Percentiles rank a stretch among this genome's conserved stretches.
Evolutionary conservation across 495 filamentous ascomycete genomes (phyloP).

Genomic region (Amphirosellinia nigrospora): DNA sequence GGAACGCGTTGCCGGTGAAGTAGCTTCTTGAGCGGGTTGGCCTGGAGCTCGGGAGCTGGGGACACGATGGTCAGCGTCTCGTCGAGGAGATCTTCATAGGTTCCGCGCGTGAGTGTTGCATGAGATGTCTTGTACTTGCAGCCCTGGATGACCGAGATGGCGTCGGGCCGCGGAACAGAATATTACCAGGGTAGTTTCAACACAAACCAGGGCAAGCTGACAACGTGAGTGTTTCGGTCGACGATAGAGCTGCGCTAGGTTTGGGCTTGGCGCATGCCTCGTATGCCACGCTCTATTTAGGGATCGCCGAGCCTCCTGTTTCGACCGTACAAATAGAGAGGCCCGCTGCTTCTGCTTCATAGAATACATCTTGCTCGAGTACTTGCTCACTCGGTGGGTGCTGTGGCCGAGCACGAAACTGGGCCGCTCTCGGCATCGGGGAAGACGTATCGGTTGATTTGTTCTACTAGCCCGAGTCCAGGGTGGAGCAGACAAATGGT

Average conservation of each 20-base stretch:
- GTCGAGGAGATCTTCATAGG: conserved; percentile 69
- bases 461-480: conserved; percentile 81
- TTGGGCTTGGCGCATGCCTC: conserved; percentile 33
- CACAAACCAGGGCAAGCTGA: conserved; percentile 39
- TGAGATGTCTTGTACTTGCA: conserved; percentile 73
- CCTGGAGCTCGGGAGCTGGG: conserved; percentile 64
- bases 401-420: conserved; percentile 77
- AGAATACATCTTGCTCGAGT: background rate
- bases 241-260: conserved; percentile 42
- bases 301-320: conserved; percentile 3
- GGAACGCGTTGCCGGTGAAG: conserved; percentile 63
- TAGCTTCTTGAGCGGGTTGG: conserved; percentile 61
- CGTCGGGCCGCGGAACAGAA: conserved; percentile 75
- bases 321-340: conserved; percentile 27
- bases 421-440: conserved; percentile 67
- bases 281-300: conserved; percentile 28
- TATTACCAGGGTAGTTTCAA: conserved; percentile 75
- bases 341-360: conserved; percentile 15
- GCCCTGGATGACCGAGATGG: conserved; percentile 75
- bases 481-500: conserved; percentile 84
- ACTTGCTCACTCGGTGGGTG: conserved; percentile 61
- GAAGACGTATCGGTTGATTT: conserved; percentile 71
- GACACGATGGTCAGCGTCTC: conserved; percentile 51
- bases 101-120: conserved; percentile 65
- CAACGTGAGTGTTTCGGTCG: conserved; percentile 38